phyloP scores from a whole-genome alignment of 148 eudicot genomes.

The Selenicereus undatus region DNA sequence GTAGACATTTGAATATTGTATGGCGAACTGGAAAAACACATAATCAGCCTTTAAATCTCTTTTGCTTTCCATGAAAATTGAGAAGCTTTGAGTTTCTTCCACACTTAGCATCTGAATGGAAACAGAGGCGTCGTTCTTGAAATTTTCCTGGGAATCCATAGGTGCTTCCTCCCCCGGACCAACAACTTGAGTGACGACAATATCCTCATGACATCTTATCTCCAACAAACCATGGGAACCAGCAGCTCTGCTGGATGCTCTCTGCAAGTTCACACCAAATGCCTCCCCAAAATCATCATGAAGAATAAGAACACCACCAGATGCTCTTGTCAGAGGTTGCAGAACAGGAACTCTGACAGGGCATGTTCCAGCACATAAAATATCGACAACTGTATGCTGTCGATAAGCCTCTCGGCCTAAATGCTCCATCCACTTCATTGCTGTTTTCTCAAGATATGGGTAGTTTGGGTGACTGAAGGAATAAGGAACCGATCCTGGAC shows the following conservation, averaged over 20 bases:
- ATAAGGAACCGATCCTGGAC: slow-evolving; percentile 93
- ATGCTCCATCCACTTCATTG: slow-evolving; percentile 87
- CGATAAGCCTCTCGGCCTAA: slow-evolving; percentile 79
- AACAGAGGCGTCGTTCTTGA: slow-evolving; percentile 66
- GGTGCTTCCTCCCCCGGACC: slow-evolving; percentile 95
- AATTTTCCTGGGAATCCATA: slow-evolving; percentile 59
- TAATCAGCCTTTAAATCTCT: slow-evolving; percentile 66
- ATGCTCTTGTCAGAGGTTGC: slow-evolving; percentile 80
- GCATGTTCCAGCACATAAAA: slow-evolving; percentile 90
- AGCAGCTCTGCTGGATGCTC: slow-evolving; percentile 76
- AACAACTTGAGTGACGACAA: slow-evolving; percentile 64
- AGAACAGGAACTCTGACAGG: slow-evolving; percentile 82
- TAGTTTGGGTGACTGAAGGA: slow-evolving; percentile 83
- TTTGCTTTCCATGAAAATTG: slow-evolving; percentile 68
- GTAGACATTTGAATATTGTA: slow-evolving; percentile 72
- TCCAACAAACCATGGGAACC: slow-evolving; percentile 87
- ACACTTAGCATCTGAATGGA: slow-evolving; percentile 79
- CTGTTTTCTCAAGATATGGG: slow-evolving; percentile 76
- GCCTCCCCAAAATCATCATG: slow-evolving; percentile 99
- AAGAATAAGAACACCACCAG: slow-evolving; percentile 81
- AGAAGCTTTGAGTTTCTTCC: slow-evolving; percentile 89
- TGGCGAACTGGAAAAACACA: slow-evolving; percentile 73
- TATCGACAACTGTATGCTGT: slow-evolving; percentile 72
- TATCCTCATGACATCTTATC: slow-evolving; percentile 69
- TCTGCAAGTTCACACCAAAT: slow-evolving; percentile 91